Evolutionary conservation across 768 basidiomycete genomes (phyloP).

Genomic region (Auricularia cornea): DNA sequence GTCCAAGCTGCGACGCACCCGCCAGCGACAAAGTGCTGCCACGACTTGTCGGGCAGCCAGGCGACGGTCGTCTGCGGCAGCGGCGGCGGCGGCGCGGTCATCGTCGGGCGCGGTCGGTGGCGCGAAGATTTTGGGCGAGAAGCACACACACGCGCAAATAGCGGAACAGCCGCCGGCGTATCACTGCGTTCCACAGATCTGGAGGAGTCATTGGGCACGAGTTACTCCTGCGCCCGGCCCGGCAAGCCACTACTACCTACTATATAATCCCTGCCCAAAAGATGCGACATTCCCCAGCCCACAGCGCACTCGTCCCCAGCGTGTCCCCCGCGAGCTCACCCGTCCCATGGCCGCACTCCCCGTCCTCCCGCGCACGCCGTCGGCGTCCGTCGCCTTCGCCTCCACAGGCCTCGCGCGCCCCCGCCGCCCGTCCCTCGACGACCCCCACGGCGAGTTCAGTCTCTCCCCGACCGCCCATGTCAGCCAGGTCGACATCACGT

Average conservation of each 20-base stretch:
- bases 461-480: neutral
- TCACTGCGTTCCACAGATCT: no score
- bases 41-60: constrained; percentile 61
- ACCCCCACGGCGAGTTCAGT: neutral
- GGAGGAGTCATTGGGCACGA: no score
- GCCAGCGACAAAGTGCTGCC: constrained; percentile 79
- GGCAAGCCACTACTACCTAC: no score
- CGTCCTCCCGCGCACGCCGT: neutral
- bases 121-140: neutral
- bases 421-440: neutral
- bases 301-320: neutral
- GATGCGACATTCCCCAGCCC: neutral
- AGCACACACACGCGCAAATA: no score
- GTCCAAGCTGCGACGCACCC: constrained; percentile 47
- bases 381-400: neutral
- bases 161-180: no score
- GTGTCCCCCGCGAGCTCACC: no score
- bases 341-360: neutral
- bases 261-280: neutral
- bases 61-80: neutral
- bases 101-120: neutral
- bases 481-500: neutral
- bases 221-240: no score
- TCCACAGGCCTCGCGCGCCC: neutral
- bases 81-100: neutral